Conservation (phyloP, 2,329 filamentous ascomycete genomes). For the Aureobasidium sp. region DNA sequence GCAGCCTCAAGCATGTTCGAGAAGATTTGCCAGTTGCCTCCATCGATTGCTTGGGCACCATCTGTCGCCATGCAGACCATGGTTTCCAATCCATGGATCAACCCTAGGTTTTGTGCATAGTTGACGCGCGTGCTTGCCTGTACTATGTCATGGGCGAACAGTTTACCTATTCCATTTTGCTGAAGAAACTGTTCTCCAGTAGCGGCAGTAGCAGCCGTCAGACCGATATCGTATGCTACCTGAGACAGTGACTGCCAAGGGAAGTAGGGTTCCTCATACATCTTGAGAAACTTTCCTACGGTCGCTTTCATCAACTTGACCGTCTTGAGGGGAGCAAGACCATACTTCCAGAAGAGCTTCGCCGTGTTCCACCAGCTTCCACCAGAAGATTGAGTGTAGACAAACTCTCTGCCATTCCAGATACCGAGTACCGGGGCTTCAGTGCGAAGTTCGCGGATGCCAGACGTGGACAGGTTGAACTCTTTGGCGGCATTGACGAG, state of each 20-base stretch:
- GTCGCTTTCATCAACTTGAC: conserved; percentile 64
- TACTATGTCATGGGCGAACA: conserved; percentile 73
- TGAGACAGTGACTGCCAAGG: conserved; percentile 73
- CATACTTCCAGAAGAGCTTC: conserved; percentile 81
- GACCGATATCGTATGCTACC: conserved; percentile 58
- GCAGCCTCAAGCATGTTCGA: conserved; percentile 66
- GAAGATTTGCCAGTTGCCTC: conserved; percentile 95
- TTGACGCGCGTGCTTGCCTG: conserved; percentile 91
- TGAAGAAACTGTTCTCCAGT: conserved; percentile 69
- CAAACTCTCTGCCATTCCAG: conserved; percentile 74
- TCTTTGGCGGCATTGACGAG: conserved; percentile 64
- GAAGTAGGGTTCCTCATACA: conserved; percentile 78
- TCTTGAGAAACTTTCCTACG: conserved; percentile 64
- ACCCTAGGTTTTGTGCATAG: conserved; percentile 81
- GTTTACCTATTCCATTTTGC: conserved; percentile 57
- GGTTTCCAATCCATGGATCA: conserved; percentile 81
- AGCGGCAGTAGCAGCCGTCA: conserved; percentile 58
- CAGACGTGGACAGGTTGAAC: conserved; percentile 58
- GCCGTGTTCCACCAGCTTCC: conserved; percentile 71
- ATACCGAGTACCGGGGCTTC: conserved; percentile 59
- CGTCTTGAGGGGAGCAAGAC: conserved; percentile 66
- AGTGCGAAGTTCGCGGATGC: conserved; percentile 34
- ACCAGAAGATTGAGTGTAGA: conserved; percentile 58
- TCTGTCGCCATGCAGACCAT: conserved; percentile 90
- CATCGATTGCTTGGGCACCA: conserved; percentile 68